Evolutionary conservation across 2,329 filamentous ascomycete genomes (phyloP).

Genomic region (Fusarium falciforme): DNA sequence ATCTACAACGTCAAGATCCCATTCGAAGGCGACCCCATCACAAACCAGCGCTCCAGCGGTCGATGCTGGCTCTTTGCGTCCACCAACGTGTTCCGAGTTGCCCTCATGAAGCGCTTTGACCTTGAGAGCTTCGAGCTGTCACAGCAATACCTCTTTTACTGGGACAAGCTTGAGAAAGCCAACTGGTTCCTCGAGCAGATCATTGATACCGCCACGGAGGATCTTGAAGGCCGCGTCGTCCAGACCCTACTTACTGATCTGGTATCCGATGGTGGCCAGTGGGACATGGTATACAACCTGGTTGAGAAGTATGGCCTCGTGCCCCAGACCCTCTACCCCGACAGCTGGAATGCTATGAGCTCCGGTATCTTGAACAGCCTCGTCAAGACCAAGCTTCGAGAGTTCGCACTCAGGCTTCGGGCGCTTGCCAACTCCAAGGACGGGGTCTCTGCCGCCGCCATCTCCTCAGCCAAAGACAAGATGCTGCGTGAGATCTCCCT

Average conservation of each 20-base stretch:
- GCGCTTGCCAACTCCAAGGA: slow-evolving; percentile 55
- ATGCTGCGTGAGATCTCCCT: slow-evolving; percentile 85
- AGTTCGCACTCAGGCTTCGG: slow-evolving; percentile 82
- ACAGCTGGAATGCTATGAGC: slow-evolving; percentile 81
- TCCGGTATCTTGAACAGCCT: slow-evolving; percentile 77
- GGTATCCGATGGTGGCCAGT: slow-evolving; percentile 86
- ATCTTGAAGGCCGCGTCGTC: slow-evolving; percentile 78
- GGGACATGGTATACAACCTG: slow-evolving; percentile 91
- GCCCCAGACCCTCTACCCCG: slow-evolving; percentile 83
- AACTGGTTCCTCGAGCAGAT: slow-evolving; percentile 91
- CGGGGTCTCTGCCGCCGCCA: slow-evolving; percentile 50
- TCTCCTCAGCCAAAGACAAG: slow-evolving; percentile 69
- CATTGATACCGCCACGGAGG: slow-evolving; percentile 77
- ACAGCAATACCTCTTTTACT: slow-evolving; percentile 90
- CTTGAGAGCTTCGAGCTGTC: slow-evolving; percentile 86
- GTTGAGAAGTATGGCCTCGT: slow-evolving; percentile 91
- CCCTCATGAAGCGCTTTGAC: slow-evolving; percentile 85
- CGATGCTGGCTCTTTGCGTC: slow-evolving; percentile 93
- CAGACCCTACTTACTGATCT: slow-evolving; percentile 75
- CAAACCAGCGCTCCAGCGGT: slow-evolving; percentile 84
- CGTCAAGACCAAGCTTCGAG: slow-evolving; percentile 87
- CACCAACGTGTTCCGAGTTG: slow-evolving; percentile 92
- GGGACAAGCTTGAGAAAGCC: slow-evolving; percentile 92
- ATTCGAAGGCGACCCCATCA: slow-evolving; percentile 83
- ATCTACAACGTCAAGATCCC: slow-evolving; percentile 87